Conservation (phyloP, 306 rosid species). For the Rosa lucieae region DNA sequence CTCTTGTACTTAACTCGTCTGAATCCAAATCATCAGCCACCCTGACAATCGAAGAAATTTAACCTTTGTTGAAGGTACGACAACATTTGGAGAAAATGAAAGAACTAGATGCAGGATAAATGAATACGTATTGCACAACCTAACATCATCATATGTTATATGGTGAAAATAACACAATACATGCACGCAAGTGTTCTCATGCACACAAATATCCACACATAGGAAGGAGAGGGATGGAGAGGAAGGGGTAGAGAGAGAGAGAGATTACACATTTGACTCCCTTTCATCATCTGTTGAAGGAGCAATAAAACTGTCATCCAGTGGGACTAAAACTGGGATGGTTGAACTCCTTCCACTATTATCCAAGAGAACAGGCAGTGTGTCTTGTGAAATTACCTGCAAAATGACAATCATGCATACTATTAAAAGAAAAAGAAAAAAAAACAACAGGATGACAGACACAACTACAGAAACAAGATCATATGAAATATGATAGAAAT, state of each 20-base stretch:
- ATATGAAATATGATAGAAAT: background rate
- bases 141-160: background rate
- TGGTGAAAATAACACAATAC: background rate
- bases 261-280: conserved; percentile 55
- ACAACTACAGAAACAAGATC: conserved; percentile 16
- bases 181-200: conserved; percentile 18
- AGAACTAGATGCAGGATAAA: background rate
- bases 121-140: background rate
- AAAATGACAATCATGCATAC: conserved; percentile 26
- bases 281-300: conserved; percentile 40
- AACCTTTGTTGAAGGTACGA: conserved; percentile 33
- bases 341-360: conserved; percentile 38
- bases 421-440: background rate
- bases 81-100: conserved; percentile 18
- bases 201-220: background rate
- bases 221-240: too few species aligned
- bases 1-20: conserved; percentile 57
- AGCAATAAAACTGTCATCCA: conserved; percentile 36
- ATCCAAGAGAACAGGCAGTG: conserved; percentile 37
- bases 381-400: conserved; percentile 53
- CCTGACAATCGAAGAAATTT: conserved; percentile 51
- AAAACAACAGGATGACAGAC: conserved; percentile 14
- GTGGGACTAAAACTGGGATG: conserved; percentile 36
- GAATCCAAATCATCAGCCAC: conserved; percentile 34
- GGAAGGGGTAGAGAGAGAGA: conserved; percentile 21